Conservation (phyloP, 225 moss, liverwort and hornwort species). For the Polytrichum formosum region DNA sequence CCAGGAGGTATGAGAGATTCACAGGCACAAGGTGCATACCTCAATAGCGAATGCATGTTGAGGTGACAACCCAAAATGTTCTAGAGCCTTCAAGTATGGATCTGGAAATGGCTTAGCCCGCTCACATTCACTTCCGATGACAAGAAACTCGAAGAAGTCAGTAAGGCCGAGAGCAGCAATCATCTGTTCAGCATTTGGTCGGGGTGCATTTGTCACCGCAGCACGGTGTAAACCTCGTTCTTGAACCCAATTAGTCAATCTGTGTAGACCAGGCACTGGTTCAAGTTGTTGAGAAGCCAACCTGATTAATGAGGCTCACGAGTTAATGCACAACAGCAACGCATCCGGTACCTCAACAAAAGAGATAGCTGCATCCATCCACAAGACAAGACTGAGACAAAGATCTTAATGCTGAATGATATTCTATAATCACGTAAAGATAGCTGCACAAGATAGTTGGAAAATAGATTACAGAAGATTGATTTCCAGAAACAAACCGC, state of each 20-base stretch:
- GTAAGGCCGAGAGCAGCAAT: conserved; percentile 70
- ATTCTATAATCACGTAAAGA: too few relatives aligned
- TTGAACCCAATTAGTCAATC: conserved; percentile 70
- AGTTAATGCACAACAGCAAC: too few relatives aligned
- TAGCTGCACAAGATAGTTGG: too few relatives aligned
- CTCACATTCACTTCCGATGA: conserved; percentile 73
- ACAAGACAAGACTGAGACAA: too few relatives aligned
- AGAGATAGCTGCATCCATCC: too few relatives aligned
- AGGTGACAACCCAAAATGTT: conserved; percentile 57
- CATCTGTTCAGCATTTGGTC: conserved; percentile 84
- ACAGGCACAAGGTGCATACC: conserved; percentile 32
- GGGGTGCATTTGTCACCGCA: conserved; percentile 88
- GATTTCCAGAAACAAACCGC: too few relatives aligned
- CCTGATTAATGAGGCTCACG: conserved; percentile 27
- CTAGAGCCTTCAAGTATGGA: conserved; percentile 76
- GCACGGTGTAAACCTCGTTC: conserved; percentile 61
- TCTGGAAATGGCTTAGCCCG: conserved; percentile 91
- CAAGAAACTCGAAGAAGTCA: conserved; percentile 79
- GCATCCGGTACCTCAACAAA: too few relatives aligned
- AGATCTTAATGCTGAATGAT: too few relatives aligned
- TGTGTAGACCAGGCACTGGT: conserved; percentile 58
- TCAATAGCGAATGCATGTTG: conserved; percentile 69
- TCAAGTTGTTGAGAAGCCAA: conserved; percentile 57
- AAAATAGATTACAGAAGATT: too few relatives aligned
- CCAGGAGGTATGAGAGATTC: too few relatives aligned